A percentile compares a stretch with the other conserved stretches of the same genome.
phyloP scores from a whole-genome alignment of 345 rosid genomes.

The Garcia nutans region DNA sequence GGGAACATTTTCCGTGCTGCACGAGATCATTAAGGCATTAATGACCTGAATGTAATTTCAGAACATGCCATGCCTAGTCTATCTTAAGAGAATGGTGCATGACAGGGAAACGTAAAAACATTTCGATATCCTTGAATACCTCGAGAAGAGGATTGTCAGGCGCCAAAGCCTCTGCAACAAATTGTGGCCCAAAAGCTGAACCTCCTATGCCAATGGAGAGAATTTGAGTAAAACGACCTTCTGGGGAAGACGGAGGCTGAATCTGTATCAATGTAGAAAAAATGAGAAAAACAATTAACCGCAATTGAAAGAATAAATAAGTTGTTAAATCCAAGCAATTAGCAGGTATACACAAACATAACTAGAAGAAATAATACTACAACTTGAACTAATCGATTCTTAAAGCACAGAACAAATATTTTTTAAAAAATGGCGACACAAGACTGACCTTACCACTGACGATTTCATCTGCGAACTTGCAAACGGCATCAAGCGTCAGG shows the following conservation, averaged over 20 bases:
- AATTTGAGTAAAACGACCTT: slow-evolving; percentile 77
- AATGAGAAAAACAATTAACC: background rate
- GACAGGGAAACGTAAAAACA: background rate
- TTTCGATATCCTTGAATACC: slow-evolving; percentile 35
- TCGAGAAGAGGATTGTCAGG: slow-evolving; percentile 96
- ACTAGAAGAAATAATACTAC: background rate
- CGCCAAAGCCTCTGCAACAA: slow-evolving; percentile 95
- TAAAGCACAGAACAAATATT: background rate
- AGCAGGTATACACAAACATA: background rate
- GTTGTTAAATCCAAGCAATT: background rate
- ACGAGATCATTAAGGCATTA: background rate
- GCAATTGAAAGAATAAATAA: background rate
- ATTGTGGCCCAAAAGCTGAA: slow-evolving; percentile 97
- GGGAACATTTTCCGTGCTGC: background rate
- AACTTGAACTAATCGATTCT: background rate
- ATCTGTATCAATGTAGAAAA: slow-evolving; percentile 49
- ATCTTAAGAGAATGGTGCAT: background rate
- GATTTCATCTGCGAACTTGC: slow-evolving; percentile 64
- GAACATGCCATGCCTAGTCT: background rate
- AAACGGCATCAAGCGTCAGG: slow-evolving; percentile 61
- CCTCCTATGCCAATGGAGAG: slow-evolving; percentile 98
- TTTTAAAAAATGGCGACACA: background rate
- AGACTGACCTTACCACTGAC: slow-evolving; percentile 79
- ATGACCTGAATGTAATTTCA: background rate
- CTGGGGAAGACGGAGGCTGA: slow-evolving; percentile 68